A percentile compares a stretch with the other conserved stretches of the same genome.
These are phyloP conservation scores for rapeseed (Brassica napus) DNA, from an alignment of 345 rosid genomes.

Conservation along the genomic window Da-Ae NC_063447.1:18176501-18177000, in stretches of 20 bases:
- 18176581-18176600: background rate
- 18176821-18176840: background rate
- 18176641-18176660: constrained; percentile 1
- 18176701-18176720: background rate
- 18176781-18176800: constrained; percentile 14
- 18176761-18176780: background rate
- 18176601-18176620: background rate
- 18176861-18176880: background rate
- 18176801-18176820: background rate
- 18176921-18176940: no score
- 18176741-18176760: background rate
- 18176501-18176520: background rate
- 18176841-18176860: background rate
- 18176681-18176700: background rate
- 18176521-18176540: constrained; percentile 35
- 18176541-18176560: background rate
- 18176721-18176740: background rate
- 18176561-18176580: constrained; percentile 1
- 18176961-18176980: background rate
- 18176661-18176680: background rate
- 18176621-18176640: background rate
- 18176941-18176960: no score
- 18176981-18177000: background rate
- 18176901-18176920: background rate
- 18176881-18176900: background rate